Evolutionary conservation across 2,329 filamentous ascomycete species (phyloP), one percentile per base, ranked within the genome.

Genomic region (Penicillium sp.): DNA sequence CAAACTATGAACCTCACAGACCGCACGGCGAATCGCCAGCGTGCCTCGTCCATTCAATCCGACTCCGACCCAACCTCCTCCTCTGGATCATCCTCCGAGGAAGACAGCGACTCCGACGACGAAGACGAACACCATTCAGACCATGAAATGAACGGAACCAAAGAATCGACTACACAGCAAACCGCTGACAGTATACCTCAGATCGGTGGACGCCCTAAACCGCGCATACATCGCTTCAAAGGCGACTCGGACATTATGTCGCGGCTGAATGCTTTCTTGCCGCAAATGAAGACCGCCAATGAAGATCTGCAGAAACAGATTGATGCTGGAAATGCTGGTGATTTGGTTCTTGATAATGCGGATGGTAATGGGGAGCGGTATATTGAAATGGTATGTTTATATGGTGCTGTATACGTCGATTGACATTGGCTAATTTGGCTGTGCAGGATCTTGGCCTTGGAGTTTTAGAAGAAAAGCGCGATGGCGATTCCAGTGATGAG

Each of bases 241-340:
- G 59, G 60, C 13, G 57, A 62, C 11, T 67, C 67, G 1, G 65
- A 62, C 22, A 50, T 78, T 5, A 58, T 75, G 36, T 67, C 71
- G 18, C 70, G 75, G 32, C 54, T 78, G 36, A 71, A 72, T 9
- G 55, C 68, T 7, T 78, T 78, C 57, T 55, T 78, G 36, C 76
- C 76, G 9, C 63, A 74, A 57, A 68, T 78, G 53, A 74, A 73
- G 54, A 67, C 64, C 48, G 76, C 76, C 27, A 78, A 78, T 64
- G 72, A 74, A 39, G 67, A 73, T 46, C 60, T 78, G 32, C 65
- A 77, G 50, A 65, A 60, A 48, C 66, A 74, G 32, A 72, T 77
- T 55, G 68, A 68, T 21, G 68, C 69, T 3, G 72, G 72, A 1
- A 59, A 66, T 24, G 63, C 56, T 1, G 62, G 63, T 11, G 68